phyloP scores from a whole-genome alignment of 495 filamentous ascomycete genomes.

The Trypethelium eluteriae region DNA sequence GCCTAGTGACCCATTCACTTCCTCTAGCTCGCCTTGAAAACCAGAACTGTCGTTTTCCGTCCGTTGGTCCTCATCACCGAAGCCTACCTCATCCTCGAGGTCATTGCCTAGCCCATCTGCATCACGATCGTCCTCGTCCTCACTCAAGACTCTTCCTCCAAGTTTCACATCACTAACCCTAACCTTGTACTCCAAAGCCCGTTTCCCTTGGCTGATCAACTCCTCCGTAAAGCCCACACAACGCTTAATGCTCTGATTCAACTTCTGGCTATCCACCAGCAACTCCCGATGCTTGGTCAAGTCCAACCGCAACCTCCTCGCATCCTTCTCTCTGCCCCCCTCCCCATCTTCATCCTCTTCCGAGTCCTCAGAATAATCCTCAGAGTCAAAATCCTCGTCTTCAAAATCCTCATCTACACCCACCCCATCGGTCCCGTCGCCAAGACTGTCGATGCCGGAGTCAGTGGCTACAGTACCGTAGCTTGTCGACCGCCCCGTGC shows the following conservation, averaged over 20 bases:
- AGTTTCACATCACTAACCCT: slow-evolving; percentile 68
- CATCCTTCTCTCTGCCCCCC: slow-evolving; percentile 49
- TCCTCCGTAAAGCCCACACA: slow-evolving; percentile 83
- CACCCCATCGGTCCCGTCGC: background rate
- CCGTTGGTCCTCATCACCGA: background rate
- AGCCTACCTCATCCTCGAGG: background rate
- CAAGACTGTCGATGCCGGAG: background rate
- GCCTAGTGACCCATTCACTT: background rate
- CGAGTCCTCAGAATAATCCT: background rate
- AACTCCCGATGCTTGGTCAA: slow-evolving; percentile 82
- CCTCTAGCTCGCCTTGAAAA: background rate
- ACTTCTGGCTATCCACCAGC: slow-evolving; percentile 78
- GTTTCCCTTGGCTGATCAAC: slow-evolving; percentile 78
- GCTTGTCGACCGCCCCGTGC: background rate
- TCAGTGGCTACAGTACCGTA: background rate
- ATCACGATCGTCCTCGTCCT: slow-evolving; percentile 46
- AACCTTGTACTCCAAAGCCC: slow-evolving; percentile 75
- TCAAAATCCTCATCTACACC: background rate
- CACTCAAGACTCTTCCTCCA: slow-evolving; percentile 69
- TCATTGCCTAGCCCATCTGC: slow-evolving; percentile 13
- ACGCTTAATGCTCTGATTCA: slow-evolving; percentile 85
- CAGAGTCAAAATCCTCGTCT: background rate
- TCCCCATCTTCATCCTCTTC: slow-evolving; percentile 30
- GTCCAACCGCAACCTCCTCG: slow-evolving; percentile 71
- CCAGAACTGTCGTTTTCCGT: background rate